Base-by-base conservation (phyloP, 2,329 filamentous ascomycete genomes). In the Pseudogymnoascus sp. region DNA sequence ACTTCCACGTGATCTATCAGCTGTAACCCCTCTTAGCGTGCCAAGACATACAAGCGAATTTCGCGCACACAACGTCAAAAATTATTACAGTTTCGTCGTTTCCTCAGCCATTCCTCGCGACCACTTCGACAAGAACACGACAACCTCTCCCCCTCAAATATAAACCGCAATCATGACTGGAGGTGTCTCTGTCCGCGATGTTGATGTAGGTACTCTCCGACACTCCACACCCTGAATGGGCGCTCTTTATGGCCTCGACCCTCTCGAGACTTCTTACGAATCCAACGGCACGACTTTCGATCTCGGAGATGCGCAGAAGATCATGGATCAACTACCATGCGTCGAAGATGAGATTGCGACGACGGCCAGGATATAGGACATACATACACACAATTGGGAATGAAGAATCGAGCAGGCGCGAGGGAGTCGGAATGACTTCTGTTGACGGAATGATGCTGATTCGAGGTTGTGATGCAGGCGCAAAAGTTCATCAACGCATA, bases 401-500 rank as follows among this genome's bases (percentile, higher is more conserved):
- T 59, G 57, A 45, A 71, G 62, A 73, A 69, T 66, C 70, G 83
- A 85, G 83, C 83, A 86, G 83, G 83, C 78, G 83, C 76, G 83
- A 86, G 83, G 82, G 83, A 77, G 80, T 85, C 82, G 83, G 74
- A 83, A 85, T 69, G 82, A 85, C 79, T 80, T 86, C 83, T 80
- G 81, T 82, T 77, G 82, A 86, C 83, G 83, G 83, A 86, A 85
- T 84, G 71, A 76, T 84, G 83, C 83, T 86, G 82, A 86, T 83
- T 72, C 71, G 76, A 68, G 61, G 65, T 65, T 64, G 66, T 64
- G 62, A 63, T 74, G 69, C 78, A 89, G 85, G 87, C 89, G 78
- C 88, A 91, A 77, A 90, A 92, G 81, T 94, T 94, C 83, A 92
- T 94, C 80, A 78, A 82, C 71, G 82, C 88, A 74, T 95, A 94